phyloP scores from a whole-genome alignment of 2,329 filamentous ascomycete genomes.

The Aspergillus hiratsukae region DNA sequence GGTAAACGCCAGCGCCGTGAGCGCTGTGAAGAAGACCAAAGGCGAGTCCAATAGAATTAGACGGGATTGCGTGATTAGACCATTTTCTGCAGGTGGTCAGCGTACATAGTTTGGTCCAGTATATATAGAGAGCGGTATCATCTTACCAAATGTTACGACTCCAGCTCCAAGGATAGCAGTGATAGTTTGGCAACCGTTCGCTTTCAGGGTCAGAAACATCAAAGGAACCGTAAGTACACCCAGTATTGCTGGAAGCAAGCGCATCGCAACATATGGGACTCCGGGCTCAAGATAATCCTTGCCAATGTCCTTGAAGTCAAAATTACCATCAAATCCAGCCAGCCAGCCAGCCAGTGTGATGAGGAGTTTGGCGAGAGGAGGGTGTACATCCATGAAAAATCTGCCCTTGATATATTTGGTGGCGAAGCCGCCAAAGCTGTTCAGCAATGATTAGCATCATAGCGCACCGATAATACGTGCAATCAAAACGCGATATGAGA shows the following conservation, averaged over 20 bases:
- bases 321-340: conserved; percentile 89
- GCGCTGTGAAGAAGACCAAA: conserved; percentile 84
- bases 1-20: conserved; percentile 83
- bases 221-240: conserved; percentile 83
- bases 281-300: conserved; percentile 95
- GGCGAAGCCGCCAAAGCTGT: conserved; percentile 93
- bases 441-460: conserved; percentile 8
- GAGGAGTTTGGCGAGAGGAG: conserved; percentile 91
- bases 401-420: conserved; percentile 98
- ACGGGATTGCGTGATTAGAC: conserved; percentile 88
- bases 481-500: conserved; percentile 22
- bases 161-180: conserved; percentile 79
- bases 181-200: conserved; percentile 78
- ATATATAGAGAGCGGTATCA: not conserved
- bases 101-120: not conserved
- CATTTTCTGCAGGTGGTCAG: conserved; percentile 65
- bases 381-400: conserved; percentile 99
- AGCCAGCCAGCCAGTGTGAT: conserved; percentile 93
- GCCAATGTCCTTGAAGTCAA: conserved; percentile 99
- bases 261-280: conserved; percentile 97
- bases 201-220: conserved; percentile 93
- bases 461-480: not conserved
- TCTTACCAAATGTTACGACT: conserved; percentile 81
- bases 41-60: conserved; percentile 95
- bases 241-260: conserved; percentile 82